These are phyloP conservation scores for Dichotomocladium elegans DNA, from an alignment of 371 early-diverging fungal species.

Conservation along the genomic window DNA sequence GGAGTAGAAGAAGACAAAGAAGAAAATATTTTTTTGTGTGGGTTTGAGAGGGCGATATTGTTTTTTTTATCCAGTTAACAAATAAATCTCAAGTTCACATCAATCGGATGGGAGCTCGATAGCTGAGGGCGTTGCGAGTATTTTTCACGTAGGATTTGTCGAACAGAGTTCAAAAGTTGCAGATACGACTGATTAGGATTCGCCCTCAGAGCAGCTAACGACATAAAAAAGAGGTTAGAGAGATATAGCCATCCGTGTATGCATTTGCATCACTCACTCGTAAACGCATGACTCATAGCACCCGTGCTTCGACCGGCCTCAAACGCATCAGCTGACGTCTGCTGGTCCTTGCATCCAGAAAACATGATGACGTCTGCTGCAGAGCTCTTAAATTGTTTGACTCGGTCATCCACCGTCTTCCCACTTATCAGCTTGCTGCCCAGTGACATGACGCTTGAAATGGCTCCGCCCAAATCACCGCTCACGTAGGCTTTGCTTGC, in stretches of 20 bases:
- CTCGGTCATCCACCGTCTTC: constrained; percentile 27
- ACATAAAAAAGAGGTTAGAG: too few species aligned
- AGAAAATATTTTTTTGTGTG: too few species aligned
- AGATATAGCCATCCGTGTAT: too few species aligned
- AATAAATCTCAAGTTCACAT: constrained; percentile 11
- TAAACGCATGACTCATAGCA: constrained; percentile 88
- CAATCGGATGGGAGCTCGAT: constrained; percentile 74
- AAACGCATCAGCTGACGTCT: constrained; percentile 86
- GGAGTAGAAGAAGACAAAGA: too few species aligned
- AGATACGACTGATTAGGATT: constrained; percentile 69
- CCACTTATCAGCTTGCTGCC: constrained; percentile 41
- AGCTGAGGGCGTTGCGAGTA: constrained; percentile 85
- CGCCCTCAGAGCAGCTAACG: constrained; percentile 49
- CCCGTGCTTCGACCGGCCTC: constrained; percentile 66
- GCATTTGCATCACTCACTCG: constrained; percentile 37
- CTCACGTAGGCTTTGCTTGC: constrained; percentile 52
- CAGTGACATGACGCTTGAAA: constrained; percentile 41
- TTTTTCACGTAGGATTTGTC: constrained; percentile 64
- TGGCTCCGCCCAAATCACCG: constrained; percentile 41
- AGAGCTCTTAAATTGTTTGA: constrained; percentile 52
- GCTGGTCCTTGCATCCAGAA: constrained; percentile 86
- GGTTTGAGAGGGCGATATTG: too few species aligned
- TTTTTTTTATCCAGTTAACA: constrained; percentile 2
- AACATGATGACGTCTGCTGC: constrained; percentile 84
- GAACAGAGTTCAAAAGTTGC: constrained; percentile 69